phyloP scores from a whole-genome alignment of 2,329 filamentous ascomycete genomes.

The Colletotrichum zoysiae region DNA sequence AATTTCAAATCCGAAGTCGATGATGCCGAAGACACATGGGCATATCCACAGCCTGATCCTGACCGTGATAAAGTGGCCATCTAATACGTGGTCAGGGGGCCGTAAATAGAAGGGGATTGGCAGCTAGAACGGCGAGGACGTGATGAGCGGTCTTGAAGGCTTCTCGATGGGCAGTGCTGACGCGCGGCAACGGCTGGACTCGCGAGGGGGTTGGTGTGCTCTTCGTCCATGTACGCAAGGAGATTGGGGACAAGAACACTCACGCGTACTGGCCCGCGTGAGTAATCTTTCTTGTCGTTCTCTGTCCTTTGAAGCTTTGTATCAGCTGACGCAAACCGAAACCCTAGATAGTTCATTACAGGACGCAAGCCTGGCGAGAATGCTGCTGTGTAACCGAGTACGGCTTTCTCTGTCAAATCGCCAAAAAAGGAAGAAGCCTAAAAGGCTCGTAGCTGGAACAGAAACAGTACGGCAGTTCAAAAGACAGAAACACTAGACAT shows the following conservation, averaged over 20 bases:
- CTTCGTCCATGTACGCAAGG: slow-evolving; percentile 51
- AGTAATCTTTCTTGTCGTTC: slow-evolving; percentile 40
- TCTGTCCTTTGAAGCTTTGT: neutral
- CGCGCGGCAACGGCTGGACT: slow-evolving; percentile 50
- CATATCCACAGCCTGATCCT: slow-evolving; percentile 50
- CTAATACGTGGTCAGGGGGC: slow-evolving; percentile 52
- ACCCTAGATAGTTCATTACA: slow-evolving; percentile 4
- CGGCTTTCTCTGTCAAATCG: neutral
- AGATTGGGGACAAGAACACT: slow-evolving; percentile 49
- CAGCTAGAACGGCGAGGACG: slow-evolving; percentile 49
- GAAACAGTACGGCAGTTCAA: neutral
- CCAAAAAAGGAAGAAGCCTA: neutral
- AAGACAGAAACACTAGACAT: neutral
- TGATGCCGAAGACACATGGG: slow-evolving; percentile 52
- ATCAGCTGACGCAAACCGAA: neutral
- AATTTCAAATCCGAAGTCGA: slow-evolving; percentile 60
- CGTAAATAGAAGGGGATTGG: slow-evolving; percentile 51
- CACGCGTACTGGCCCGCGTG: slow-evolving; percentile 57
- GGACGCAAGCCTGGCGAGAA: slow-evolving; percentile 4
- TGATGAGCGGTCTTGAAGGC: slow-evolving; percentile 50
- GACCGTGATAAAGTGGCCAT: slow-evolving; percentile 50
- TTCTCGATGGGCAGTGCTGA: slow-evolving; percentile 53
- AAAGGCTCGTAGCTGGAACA: neutral
- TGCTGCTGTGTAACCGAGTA: neutral
- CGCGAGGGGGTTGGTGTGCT: slow-evolving; percentile 50